These are phyloP conservation scores for Tetrapisispora nanseiensis DNA, from an alignment of 805 yeast genomes.

Conservation along the genomic window DNA sequence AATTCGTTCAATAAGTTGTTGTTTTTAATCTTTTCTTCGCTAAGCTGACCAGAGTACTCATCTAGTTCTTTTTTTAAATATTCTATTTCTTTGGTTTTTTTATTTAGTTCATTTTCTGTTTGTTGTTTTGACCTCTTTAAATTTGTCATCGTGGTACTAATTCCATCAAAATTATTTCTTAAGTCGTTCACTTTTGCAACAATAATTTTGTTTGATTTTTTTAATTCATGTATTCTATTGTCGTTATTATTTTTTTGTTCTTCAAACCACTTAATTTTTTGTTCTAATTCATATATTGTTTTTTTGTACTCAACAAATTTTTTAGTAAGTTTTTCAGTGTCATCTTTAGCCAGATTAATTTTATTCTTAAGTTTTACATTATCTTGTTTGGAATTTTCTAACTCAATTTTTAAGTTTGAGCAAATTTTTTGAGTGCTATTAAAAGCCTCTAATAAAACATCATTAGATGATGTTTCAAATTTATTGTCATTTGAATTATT, in stretches of 20 bases:
- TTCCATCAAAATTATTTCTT: conserved; percentile 13
- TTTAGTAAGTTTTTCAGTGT: conserved; percentile 14
- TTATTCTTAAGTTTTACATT: conserved; percentile 20
- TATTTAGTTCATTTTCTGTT: conserved; percentile 13
- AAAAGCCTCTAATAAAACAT: conserved; percentile 33
- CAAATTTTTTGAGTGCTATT: conserved; percentile 32
- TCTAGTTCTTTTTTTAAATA: conserved; percentile 31
- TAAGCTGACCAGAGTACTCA: conserved; percentile 37
- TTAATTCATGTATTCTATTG: conserved; percentile 15
- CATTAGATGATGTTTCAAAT: conserved; percentile 24
- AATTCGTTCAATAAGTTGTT: conserved; percentile 17
- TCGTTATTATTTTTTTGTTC: conserved; percentile 20
- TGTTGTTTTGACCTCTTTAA: conserved; percentile 20
- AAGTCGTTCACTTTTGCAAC: conserved; percentile 12
- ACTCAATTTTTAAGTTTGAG: conserved; percentile 25
- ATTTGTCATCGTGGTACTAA: not conserved
- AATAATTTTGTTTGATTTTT: conserved; percentile 14
- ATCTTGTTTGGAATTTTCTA: conserved; percentile 23
- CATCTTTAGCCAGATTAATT: conserved; percentile 16
- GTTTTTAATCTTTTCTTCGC: conserved; percentile 37
- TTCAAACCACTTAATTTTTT: conserved; percentile 13
- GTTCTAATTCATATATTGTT: conserved; percentile 16
- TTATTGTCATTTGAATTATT: not conserved
- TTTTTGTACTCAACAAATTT: conserved; percentile 19
- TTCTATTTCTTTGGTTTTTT: conserved; percentile 28